Percentiles rank a stretch among this genome's conserved stretches.
These are phyloP conservation scores for Epicoccum nigrum DNA, from an alignment of 2,329 filamentous ascomycete species.

Conservation along the genomic window DNA sequence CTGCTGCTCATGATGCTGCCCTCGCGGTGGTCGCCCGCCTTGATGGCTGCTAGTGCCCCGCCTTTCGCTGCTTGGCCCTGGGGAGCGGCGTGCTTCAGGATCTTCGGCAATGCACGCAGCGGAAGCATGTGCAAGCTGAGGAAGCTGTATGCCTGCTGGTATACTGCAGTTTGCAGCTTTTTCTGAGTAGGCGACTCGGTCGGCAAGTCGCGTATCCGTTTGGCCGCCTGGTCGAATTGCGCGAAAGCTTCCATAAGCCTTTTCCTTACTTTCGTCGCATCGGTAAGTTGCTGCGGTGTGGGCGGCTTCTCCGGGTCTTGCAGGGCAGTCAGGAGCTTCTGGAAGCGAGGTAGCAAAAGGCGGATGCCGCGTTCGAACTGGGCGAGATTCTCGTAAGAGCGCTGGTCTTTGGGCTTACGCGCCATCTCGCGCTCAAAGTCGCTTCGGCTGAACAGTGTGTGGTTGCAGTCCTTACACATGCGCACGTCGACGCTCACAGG, in stretches of 20 bases:
- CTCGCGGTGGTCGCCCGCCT: slow-evolving; percentile 58
- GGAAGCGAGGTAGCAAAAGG: slow-evolving; percentile 81
- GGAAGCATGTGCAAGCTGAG: slow-evolving; percentile 91
- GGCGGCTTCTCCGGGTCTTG: slow-evolving; percentile 74
- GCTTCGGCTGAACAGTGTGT: slow-evolving; percentile 71
- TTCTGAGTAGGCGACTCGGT: slow-evolving; percentile 74
- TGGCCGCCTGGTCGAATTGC: slow-evolving; percentile 83
- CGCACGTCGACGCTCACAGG: slow-evolving; percentile 79
- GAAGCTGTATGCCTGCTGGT: slow-evolving; percentile 81
- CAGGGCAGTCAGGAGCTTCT: slow-evolving; percentile 73
- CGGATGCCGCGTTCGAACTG: slow-evolving; percentile 90
- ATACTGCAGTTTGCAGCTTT: slow-evolving; percentile 79
- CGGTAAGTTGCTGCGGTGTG: slow-evolving; percentile 73
- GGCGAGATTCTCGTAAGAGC: slow-evolving; percentile 79
- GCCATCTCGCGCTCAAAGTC: slow-evolving; percentile 77
- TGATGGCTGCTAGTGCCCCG: slow-evolving; percentile 64
- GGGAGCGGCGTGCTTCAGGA: slow-evolving; percentile 62
- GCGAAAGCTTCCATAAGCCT: slow-evolving; percentile 86
- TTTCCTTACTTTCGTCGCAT: slow-evolving; percentile 88
- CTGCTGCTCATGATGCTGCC: slow-evolving; percentile 63
- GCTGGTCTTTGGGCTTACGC: slow-evolving; percentile 74
- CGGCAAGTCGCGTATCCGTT: slow-evolving; percentile 78
- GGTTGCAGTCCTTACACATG: slow-evolving; percentile 89
- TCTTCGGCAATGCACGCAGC: slow-evolving; percentile 62
- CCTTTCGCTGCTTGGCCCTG: slow-evolving; percentile 51